These are phyloP conservation scores for Erysimum pusillum DNA, from an alignment of 441 rosid species.

Conservation along the genomic window DNA sequence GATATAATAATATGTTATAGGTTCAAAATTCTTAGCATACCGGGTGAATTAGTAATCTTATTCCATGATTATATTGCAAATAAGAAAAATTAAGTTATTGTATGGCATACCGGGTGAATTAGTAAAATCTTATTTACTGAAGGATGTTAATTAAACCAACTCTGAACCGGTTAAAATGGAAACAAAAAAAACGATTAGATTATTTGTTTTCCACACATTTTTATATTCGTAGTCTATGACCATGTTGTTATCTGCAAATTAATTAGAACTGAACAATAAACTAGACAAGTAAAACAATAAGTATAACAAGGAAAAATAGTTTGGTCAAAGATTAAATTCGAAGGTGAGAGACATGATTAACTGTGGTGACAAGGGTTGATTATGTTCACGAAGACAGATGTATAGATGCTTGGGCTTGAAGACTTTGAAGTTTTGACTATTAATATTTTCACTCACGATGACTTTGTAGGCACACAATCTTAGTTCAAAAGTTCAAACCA, in stretches of 20 bases:
- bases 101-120: too few relatives aligned
- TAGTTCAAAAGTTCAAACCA: too few relatives aligned
- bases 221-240: background rate
- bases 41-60: too few relatives aligned
- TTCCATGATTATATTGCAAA: too few relatives aligned
- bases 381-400: constrained; percentile 68
- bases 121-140: too few relatives aligned
- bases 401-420: constrained; percentile 65
- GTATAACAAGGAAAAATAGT: constrained; percentile 2
- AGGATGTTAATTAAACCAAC: background rate
- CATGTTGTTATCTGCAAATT: background rate
- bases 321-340: constrained; percentile 30
- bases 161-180: background rate
- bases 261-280: background rate
- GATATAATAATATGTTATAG: too few relatives aligned
- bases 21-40: too few relatives aligned
- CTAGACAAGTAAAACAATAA: background rate
- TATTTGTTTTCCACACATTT: background rate
- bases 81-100: too few relatives aligned
- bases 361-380: constrained; percentile 47
- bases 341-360: constrained; percentile 30
- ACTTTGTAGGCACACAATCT: too few relatives aligned
- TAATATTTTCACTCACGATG: background rate
- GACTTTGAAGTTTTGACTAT: constrained; percentile 58
- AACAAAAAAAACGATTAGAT: background rate